Base-by-base conservation (phyloP, 116 monocot genomes). In the Zostera marina region DNA sequence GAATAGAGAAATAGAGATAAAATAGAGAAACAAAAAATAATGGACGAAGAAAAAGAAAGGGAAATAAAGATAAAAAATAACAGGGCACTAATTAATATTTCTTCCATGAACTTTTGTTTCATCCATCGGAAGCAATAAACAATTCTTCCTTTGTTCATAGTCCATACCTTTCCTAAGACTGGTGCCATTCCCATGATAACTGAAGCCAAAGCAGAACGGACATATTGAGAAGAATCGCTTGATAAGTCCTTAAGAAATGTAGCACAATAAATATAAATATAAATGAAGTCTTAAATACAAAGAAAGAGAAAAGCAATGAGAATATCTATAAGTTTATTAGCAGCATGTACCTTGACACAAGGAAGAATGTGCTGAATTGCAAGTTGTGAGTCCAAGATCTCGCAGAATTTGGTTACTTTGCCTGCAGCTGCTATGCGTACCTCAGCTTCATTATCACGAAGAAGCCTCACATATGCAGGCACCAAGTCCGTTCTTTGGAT, bases 381-480 rank as follows among this genome's bases (percentile, higher is more conserved):
- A 46, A 74, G 65, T 44, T 77, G 68, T 17, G 80, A 74, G 22
- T 72, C 72, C 61, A 84, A 72, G 10, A 84, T 85, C 32, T 72
- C 74, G 44, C 85, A 85, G 61, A 80, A 85, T 63, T 77, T 85
- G 47, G 85, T 85, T 41, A 85, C 80, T 63, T 85, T 85, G 16
- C 84, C 84, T 24, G 84, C 84, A 73, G 84, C 76, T 53, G 84
- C 84, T 73, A 84, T 84, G 25, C 84, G 76, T 3, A 84, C 84
- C 66, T 84, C 84, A 48, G 84, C 84, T 65, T 84, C 84, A 68
- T 84, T 84, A 54, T 84, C 84, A 53, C 79, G 84, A 43, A 84
- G 76, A 62, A 84, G 84, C 17, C 84, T 73, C 52, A 84, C 84
- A 74, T 84, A 84, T 48, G 76, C 79, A 40, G 84, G 84, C 61